Base-by-base conservation (phyloP, 768 basidiomycete species). In the Boletus pseudopeckii region DNA sequence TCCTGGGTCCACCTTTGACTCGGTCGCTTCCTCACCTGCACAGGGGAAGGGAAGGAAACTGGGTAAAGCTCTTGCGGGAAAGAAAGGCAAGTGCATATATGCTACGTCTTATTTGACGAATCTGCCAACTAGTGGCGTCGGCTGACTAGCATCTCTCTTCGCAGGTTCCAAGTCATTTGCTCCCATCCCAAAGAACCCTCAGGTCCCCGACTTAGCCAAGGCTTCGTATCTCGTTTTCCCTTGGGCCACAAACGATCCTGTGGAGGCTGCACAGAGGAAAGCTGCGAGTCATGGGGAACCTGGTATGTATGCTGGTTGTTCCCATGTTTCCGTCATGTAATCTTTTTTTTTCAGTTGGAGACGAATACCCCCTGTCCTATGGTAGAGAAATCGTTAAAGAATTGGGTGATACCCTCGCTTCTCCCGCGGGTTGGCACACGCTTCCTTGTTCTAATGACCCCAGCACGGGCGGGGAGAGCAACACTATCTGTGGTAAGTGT, bases 391-490 rank as follows among this genome's bases (percentile, higher is more conserved):
- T 80, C 5, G 72, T 77, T 55, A 80, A 80, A 64, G 85, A 89
- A 74, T 85, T 83, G 62, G 83, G 81, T 58, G 96, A 99, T 67
- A 64, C 67, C 0, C 70, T 86, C 8, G 93, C 95, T 6, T 90
- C 88, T 45, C 96, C 96, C 14, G 77, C 80, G 42, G 96, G 96
- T 5, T 99, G 96, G 96, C 96, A 99, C 65, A 67, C 86, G 0
- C 75, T 98, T 45, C 94, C 94, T 14, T 77, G 77, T 57, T 62
- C 71, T 8, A 80, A 84, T 58, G 90, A 94, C 63, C 91, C 92
- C 0, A 68, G 72, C 15, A 10, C 22, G 30, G 47, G 53, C 44
- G 51, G 55, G 65, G 67, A 34, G 1, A 38, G 53, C 33, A 43
- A 45, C 47, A 11, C 24, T 17, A 4, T 32, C 0, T 59, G 56